A percentile compares a stretch with the other conserved stretches of the same genome.
These are phyloP conservation scores for Pyrus betulifolia DNA, from an alignment of 306 rosid genomes.

Conservation along the genomic window DNA sequence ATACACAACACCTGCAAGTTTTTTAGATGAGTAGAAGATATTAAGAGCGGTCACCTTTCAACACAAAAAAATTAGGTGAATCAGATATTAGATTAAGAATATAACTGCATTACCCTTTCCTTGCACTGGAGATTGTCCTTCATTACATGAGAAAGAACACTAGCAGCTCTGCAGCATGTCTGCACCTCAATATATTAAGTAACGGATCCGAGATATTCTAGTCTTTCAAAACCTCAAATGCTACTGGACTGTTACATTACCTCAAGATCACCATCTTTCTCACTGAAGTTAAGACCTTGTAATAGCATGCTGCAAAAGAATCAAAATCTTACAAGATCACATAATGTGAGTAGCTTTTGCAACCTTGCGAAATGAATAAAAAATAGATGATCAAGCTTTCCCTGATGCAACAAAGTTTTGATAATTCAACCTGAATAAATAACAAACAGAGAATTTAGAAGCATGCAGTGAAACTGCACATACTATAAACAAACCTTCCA, in stretches of 20 bases:
- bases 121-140: slow-evolving; percentile 81
- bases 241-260: slow-evolving; percentile 29
- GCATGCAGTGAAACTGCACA: slow-evolving; percentile 11
- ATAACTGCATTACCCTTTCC: slow-evolving; percentile 68
- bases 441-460: not conserved
- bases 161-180: slow-evolving; percentile 94
- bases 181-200: slow-evolving; percentile 34
- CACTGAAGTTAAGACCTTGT: slow-evolving; percentile 76
- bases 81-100: slow-evolving; percentile 10
- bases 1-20: slow-evolving; percentile 60
- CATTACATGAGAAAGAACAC: slow-evolving; percentile 84
- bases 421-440: not conserved
- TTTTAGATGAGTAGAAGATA: slow-evolving; percentile 5
- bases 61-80: not conserved
- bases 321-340: slow-evolving; percentile 12
- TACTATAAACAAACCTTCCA: slow-evolving; percentile 69
- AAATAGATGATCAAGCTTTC: slow-evolving; percentile 1
- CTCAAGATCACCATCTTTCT: slow-evolving; percentile 83
- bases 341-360: slow-evolving; percentile 9
- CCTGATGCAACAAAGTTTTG: slow-evolving; percentile 1
- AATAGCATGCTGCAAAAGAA: slow-evolving; percentile 71
- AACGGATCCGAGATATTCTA: not conserved
- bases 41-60: not conserved
- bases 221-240: not conserved
- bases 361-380: not conserved